Evolutionary conservation across 1,284 basidiomycete species (phyloP), one percentile per base, ranked within the genome.

Genomic region (Fomitiporia mediterranea): DNA sequence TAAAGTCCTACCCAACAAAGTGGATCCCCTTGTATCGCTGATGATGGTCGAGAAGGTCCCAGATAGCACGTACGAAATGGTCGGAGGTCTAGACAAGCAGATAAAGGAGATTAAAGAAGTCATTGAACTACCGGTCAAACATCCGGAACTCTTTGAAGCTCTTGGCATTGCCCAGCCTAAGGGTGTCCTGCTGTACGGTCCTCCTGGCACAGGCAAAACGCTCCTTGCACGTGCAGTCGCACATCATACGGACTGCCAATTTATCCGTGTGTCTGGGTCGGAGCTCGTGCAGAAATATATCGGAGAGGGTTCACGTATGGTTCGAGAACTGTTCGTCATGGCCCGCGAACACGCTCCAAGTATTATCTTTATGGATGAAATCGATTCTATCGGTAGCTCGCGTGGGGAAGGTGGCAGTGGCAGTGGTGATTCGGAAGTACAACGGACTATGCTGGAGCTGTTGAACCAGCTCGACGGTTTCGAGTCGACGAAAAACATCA

Each of bases 21-120:
- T 96, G 63, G 94, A 96, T 70, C 93, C 94, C 3, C 84, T 96
- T 32, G 94, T 97, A 21, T 94, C 92, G 23, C 83, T 97, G 61
- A 97, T 99, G 97, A 98, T 98, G 96, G 96, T 98, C n/a, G 96
- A 99, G 76, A 99, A 99, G 72, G 96, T 98, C 0, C 96, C 96
- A 0, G 96, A 99, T 71, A 94, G 90, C 70, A 99, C 96, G 35
- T 99, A 99, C 73, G 96, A 99, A 73, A 98, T 98, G 94, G 96
- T 99, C 63, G 96, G 96, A 50, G 96, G 96, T 68, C 82, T 99
- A 60, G 96, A 99, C 78, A 93, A 90, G 70, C 96, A 98, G 70
- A 99, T 99, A 71, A 98, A 98, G 72, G 96, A 98, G 73, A 98
- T 99, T 71, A 98, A 98, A 70, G 96, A 99, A 73, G 96, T 98